Base-by-base conservation (phyloP, 2,329 filamentous ascomycete genomes). In the Arthrobotrys sphaeroides region DNA sequence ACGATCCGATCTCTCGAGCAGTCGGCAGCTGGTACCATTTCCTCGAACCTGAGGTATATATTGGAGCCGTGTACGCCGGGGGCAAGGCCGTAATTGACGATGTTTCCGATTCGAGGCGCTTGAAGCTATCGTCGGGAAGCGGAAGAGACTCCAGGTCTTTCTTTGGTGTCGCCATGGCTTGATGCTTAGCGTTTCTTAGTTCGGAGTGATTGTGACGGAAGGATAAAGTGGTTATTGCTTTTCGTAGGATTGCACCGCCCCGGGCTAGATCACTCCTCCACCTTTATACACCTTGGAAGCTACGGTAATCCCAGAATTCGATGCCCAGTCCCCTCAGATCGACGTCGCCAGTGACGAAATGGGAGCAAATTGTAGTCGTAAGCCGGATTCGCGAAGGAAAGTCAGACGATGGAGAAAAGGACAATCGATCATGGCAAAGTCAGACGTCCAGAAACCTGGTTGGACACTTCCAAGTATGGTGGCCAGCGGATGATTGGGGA, bases 281-380 rank as follows among this genome's bases (percentile, higher is more conserved):
- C 20, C 31, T 55, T 55, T 55, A 55, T 55, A 55, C 4, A 38
- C 16, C 31, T 55, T 55, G 16, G 3, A 36, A 55, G 16, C 51
- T 36, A 38, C 31, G n/a, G 7, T 16, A 55, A 55, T 38, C 51
- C 51, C 24, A 6, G 51, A 55, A 55, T 55, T 38, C 51, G 51
- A 38, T 55, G 24, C 31, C 18, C 38, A 13, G 20, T 62, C 33
- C 18, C 57, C 66, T 55, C 31, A 22, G 66, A 70, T 70, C 45
- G 55, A 55, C 66, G 66, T 45, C 49, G 40, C 31, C 7, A 18
- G 66, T 70, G 66, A 62, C 66, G 66, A 70, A 62, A 70, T 70
- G 53, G 36, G 55, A 61, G 66, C 66, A 70, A 70, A 70, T 53
- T 49, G 66, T 70, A 59, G 66, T 70, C 65, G 65, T 70, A 70